Conservation (phyloP, 2,329 filamentous ascomycete genomes). For the Alternaria solani region DNA sequence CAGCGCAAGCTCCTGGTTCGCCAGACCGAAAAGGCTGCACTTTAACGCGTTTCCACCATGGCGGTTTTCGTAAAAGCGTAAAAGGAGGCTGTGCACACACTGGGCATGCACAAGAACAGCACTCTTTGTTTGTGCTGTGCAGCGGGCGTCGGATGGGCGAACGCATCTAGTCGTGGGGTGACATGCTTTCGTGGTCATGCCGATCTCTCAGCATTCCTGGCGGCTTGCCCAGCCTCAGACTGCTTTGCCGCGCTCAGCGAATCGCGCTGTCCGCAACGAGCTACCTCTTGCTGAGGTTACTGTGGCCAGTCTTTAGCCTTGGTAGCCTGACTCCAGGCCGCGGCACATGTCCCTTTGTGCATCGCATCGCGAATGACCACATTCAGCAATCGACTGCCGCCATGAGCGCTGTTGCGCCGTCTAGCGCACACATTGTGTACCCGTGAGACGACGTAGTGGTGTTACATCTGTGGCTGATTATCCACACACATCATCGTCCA, state of each 20-base stretch:
- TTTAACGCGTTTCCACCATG: background rate
- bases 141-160: constrained; percentile 15
- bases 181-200: constrained; percentile 17
- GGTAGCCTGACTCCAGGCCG: background rate
- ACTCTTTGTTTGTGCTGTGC: constrained; percentile 10
- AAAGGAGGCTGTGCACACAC: constrained; percentile 22
- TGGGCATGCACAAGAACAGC: constrained; percentile 20
- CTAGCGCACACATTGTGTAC: constrained; percentile 6
- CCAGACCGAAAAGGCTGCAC: background rate
- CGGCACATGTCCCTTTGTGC: constrained; percentile 1
- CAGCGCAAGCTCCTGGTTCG: constrained; percentile 17
- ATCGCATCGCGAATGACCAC: constrained; percentile 4
- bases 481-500: constrained; percentile 2
- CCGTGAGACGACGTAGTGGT: constrained; percentile 2
- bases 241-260: constrained; percentile 20
- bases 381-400: constrained; percentile 3
- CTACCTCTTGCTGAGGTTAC: constrained; percentile 4
- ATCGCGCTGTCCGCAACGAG: constrained; percentile 3
- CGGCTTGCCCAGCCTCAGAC: constrained; percentile 1
- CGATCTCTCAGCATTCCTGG: constrained; percentile 5
- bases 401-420: background rate
- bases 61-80: constrained; percentile 6
- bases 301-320: background rate
- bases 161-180: constrained; percentile 11
- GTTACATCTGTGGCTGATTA: constrained; percentile 6